Percentiles rank a stretch among this genome's conserved stretches.
Evolutionary conservation across 2,329 filamentous ascomycete species (phyloP).

Genomic region (Epichloe uncinata): DNA sequence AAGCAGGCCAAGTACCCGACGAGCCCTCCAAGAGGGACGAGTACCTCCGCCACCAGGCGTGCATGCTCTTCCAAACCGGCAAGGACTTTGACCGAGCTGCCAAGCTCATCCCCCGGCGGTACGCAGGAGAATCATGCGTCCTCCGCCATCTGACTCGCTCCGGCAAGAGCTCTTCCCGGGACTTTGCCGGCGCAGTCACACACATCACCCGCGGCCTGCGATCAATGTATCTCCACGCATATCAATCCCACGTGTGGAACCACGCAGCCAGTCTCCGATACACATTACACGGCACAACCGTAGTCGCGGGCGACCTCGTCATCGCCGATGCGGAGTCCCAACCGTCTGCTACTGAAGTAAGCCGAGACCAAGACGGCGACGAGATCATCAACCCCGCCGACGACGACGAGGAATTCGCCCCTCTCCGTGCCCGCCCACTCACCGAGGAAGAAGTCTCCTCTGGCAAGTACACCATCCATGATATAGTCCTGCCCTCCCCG

Average conservation of each 20-base stretch:
- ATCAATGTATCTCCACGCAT: conserved; percentile 93
- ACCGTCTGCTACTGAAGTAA: conserved; percentile 17
- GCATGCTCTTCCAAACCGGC: conserved; percentile 56
- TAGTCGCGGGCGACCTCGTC: conserved; percentile 78
- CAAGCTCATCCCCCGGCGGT: conserved; percentile 66
- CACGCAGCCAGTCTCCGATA: conserved; percentile 69
- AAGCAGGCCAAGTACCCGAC: conserved; percentile 21
- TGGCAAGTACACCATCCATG: conserved; percentile 68
- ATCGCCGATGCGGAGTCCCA: conserved; percentile 31
- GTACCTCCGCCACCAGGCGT: conserved; percentile 61
- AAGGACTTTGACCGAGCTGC: conserved; percentile 47
- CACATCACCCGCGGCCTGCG: conserved; percentile 70
- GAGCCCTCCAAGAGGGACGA: conserved; percentile 59
- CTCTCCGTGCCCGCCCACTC: conserved; percentile 53
- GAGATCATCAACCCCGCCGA: conserved; percentile 29
- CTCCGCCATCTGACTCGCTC: conserved; percentile 59
- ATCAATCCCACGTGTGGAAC: conserved; percentile 94
- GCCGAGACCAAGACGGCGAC: conserved; percentile 48
- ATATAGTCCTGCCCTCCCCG: conserved; percentile 83
- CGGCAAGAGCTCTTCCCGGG: conserved; percentile 35
- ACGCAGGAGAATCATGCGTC: conserved; percentile 64
- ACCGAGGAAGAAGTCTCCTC: conserved; percentile 64
- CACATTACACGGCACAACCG: conserved; percentile 54
- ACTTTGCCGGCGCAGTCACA: conserved; percentile 71
- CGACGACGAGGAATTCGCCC: conserved; percentile 27